Evolutionary conservation across 208 protist species (phyloP).

Genomic region (Leishmania martiniquensis): DNA sequence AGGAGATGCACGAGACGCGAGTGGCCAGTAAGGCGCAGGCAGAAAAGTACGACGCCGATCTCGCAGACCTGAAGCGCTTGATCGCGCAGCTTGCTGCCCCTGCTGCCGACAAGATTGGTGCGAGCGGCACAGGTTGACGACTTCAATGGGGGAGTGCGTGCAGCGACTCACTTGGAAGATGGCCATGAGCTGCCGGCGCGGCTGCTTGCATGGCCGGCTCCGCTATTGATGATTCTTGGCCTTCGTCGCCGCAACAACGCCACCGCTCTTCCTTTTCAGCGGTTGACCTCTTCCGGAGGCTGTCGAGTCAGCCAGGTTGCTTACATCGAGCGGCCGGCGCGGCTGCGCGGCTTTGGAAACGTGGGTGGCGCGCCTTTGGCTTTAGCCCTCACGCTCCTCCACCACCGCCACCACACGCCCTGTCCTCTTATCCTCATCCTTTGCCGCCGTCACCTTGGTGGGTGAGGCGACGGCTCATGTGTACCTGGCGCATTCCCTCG

Average conservation of each 20-base stretch:
- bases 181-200: neutral
- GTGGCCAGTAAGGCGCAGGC: constrained; percentile 34
- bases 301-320: neutral
- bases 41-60: constrained; percentile 35
- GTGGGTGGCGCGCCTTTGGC: neutral
- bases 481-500: neutral
- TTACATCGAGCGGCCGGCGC: neutral
- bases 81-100: constrained; percentile 11
- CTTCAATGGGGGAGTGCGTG: neutral
- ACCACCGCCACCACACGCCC: no score
- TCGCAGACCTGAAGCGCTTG: constrained; percentile 42
- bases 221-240: neutral
- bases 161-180: no score
- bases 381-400: no score
- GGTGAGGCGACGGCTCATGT: neutral
- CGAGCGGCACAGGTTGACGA: neutral
- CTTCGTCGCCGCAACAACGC: neutral
- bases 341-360: neutral
- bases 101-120: neutral
- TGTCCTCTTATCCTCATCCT: neutral
- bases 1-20: constrained; percentile 31
- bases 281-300: neutral
- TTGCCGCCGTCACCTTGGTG: neutral
- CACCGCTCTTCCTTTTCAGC: neutral
- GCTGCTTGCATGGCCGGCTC: neutral